Base-by-base conservation (phyloP, 805 yeast genomes). In the Candida easanensis region DNA sequence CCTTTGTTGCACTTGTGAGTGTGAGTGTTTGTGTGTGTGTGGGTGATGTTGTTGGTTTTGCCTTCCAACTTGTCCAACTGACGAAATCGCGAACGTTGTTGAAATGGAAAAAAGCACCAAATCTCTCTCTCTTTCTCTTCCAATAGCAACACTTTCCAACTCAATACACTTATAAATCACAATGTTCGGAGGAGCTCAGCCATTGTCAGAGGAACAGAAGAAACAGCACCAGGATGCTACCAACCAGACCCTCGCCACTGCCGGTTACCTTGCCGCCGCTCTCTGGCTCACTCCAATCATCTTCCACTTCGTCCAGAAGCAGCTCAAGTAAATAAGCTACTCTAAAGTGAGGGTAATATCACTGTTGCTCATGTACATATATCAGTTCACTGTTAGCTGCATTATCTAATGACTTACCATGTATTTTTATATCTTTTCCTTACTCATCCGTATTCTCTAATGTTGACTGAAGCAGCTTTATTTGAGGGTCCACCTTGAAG, bases 221-320 rank as follows among this genome's bases (percentile, higher is more conserved):
- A 80, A 75, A 60, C 61, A 74, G 44, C 88, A 82, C 60, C 82
- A 82, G 64, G 73, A 76, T 57, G 75, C 73, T 53, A 79, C 87
- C 41, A 68, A 71, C 56, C 70, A 73, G 49, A 82, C 87, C 38
- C 64, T 84, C 53, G 68, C 67, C 53, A 67, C 73, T 36, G 87
- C 90, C 19, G 80, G 79, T 36, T 63, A 74, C 51, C 66, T 82
- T 47, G 87, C 88, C 38, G 77, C 81, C 48, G 79, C 80, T 18
- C 72, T 84, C 57, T 84, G 74, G 74, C 44, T 62, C 64, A 46
- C 63, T 42, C 87, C 87, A 52, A 74, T 81, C 30, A 62, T 76
- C 39, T 63, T 67, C 62, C 83, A 80, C 60, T 77, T 70, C 50
- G 60, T 73, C 56, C 76, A 67, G 57, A 80, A 69, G 60, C 76